Evolutionary conservation across 2,329 filamentous ascomycete species (phyloP), one percentile per base, ranked within the genome.

Genomic region (Verticillium longisporum): DNA sequence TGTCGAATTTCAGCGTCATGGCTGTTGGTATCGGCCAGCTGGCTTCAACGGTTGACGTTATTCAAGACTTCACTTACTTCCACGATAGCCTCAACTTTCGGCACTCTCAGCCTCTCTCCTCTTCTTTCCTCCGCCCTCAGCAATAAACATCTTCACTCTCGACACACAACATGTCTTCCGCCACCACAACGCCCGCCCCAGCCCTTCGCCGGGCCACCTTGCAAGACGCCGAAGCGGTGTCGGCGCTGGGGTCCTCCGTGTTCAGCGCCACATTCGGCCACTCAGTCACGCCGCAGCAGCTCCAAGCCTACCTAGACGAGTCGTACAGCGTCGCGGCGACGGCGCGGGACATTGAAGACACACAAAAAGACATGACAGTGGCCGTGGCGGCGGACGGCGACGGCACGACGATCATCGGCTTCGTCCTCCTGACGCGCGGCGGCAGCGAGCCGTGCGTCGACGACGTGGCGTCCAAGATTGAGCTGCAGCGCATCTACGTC

Each of bases 401-500:
- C 26, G 5, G 5, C 26, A 31, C 26, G 1, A 60, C 57, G 10
- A 61, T 80, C 1, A 50, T 77, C 0, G 79, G 78, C 1, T 81
- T 81, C 62, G 71, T 70, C 0, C 71, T 76, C 50, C 69, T 81
- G 13, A 78, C 71, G 0, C 68, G 71, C 3, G 72, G 71, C 1
- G 71, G 69, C 1, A 67, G 56, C 0, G 78, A 81, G 56, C 74
- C 75, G 1, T 78, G 75, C 55, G 61, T 80, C 13, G 67, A 62
- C 1, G 58, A 69, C 1, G 37, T 72, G 0, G 67, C 70, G 4
- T 65, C 66, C 2, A 68, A 63, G 0, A 69, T 78, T 2, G 77
- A 81, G 65, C 62, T 81, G 34, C 77, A 79, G 64, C 65, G 79
- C 11, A 66, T 81, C 1, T 81, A 81, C 60, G 74, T 80, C 2